A percentile compares a stretch with the other conserved stretches of the same genome.
Conservation (phyloP, 225 moss, liverwort and hornwort genomes). For the Marchantia polymorpha region DNA sequence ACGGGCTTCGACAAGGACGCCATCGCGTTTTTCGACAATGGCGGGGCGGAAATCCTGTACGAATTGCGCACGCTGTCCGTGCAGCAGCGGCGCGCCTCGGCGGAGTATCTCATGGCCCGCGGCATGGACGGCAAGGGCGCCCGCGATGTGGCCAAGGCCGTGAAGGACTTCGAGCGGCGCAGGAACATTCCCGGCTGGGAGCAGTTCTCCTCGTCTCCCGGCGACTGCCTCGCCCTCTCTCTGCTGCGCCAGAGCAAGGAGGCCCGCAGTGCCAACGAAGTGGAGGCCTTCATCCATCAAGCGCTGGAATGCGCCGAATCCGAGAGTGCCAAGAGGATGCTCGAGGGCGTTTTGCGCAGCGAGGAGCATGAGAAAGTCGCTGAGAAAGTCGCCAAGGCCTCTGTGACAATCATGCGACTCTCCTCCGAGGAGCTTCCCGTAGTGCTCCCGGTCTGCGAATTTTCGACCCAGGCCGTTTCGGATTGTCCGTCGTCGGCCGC, state of each 20-base stretch:
- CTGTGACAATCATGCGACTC: conserved; percentile 50
- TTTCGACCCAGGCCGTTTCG: conserved; percentile 45
- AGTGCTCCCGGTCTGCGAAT: conserved; percentile 65
- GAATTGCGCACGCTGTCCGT: conserved; percentile 75
- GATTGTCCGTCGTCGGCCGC: conserved; percentile 37
- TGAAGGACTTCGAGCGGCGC: conserved; percentile 68
- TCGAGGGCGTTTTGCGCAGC: conserved; percentile 39
- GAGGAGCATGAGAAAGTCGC: background rate
- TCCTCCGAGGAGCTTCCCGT: conserved; percentile 40
- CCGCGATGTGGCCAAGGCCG: conserved; percentile 59
- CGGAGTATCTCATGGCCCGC: conserved; percentile 61
- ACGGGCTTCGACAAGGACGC: conserved; percentile 54
- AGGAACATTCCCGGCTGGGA: conserved; percentile 46
- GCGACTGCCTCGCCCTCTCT: conserved; percentile 79
- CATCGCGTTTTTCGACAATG: conserved; percentile 56
- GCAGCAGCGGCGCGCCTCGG: conserved; percentile 64
- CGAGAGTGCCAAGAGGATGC: conserved; percentile 57
- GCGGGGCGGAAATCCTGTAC: conserved; percentile 75
- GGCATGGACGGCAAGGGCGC: conserved; percentile 58
- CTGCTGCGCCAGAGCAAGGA: conserved; percentile 70
- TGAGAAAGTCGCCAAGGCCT: conserved; percentile 32
- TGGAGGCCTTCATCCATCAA: conserved; percentile 40
- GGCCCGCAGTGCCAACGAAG: conserved; percentile 33
- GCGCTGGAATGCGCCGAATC: conserved; percentile 55
- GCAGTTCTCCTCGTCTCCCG: conserved; percentile 57